These are phyloP conservation scores for Phytophthora pluvialis DNA, from an alignment of 352 stramenopile species.

Conservation along the genomic window DNA sequence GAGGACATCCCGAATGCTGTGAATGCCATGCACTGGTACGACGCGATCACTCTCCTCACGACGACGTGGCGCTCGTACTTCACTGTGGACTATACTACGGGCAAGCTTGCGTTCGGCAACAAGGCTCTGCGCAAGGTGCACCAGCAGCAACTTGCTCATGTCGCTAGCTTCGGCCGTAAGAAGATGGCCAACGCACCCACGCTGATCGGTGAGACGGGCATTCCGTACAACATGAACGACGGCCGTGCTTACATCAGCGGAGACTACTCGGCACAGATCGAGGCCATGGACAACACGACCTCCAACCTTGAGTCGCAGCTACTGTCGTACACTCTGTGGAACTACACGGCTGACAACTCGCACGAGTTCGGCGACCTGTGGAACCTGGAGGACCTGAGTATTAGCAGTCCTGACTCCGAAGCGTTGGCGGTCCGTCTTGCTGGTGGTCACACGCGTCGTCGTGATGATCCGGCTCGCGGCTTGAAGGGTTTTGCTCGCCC, in stretches of 20 bases:
- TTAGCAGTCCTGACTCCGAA: constrained; percentile 62
- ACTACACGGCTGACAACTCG: constrained; percentile 80
- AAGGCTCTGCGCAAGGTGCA: constrained; percentile 58
- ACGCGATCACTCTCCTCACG: constrained; percentile 84
- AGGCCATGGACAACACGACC: constrained; percentile 70
- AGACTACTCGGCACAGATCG: constrained; percentile 54
- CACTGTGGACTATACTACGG: constrained; percentile 62
- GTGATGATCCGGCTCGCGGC: constrained; percentile 44
- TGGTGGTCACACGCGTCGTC: constrained; percentile 45
- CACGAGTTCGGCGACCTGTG: constrained; percentile 77
- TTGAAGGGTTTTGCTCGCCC: constrained; percentile 70
- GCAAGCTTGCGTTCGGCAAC: constrained; percentile 65
- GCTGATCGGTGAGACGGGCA: constrained; percentile 65
- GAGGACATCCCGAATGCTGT: constrained; percentile 59
- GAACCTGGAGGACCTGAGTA: constrained; percentile 87
- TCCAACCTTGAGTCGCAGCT: constrained; percentile 63
- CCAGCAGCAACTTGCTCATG: constrained; percentile 58
- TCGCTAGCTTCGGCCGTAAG: constrained; percentile 49
- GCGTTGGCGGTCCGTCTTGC: constrained; percentile 27
- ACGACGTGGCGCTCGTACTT: constrained; percentile 73
- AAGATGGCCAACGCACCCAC: constrained; percentile 53
- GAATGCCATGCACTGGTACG: constrained; percentile 92
- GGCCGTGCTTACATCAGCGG: constrained; percentile 44
- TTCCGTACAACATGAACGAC: constrained; percentile 65
- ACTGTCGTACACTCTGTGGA: constrained; percentile 88